Evolutionary conservation across 2,329 filamentous ascomycete species (phyloP), one percentile per base, ranked within the genome.

Genomic region (Penicillium sp.): DNA sequence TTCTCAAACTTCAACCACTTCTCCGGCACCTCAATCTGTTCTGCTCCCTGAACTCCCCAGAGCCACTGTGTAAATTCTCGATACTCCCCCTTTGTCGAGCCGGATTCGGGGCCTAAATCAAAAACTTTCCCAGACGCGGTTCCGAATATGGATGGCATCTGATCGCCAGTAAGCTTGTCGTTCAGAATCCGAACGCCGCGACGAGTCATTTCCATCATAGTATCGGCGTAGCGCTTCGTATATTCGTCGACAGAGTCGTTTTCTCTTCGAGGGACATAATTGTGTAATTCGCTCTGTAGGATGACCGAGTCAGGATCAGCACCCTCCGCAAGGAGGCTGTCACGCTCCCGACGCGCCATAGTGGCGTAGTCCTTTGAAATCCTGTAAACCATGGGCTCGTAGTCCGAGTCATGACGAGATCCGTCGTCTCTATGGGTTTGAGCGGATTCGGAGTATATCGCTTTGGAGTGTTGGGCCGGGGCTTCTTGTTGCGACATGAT

Each of bases 1-100:
- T 32, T 45, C 43, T 45, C 43, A 45, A 45, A 45, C 43, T 45
- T 45, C 27, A 32, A 32, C 27, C 27, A 45, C 43, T 45, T 45
- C 43, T 45, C 43, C 10, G 27, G 43, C 16, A 31, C 27, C 43
- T 45, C 27, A 45, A 18, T 45, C 43, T 45, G 16, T 32, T 18
- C 43, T 32, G 16, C 27, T 45, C n/a, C 43, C 43, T 27, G 29
- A 18, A 32, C 27, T 13, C 13, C 43, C n/a, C 9, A 45, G 43
- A 45, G n/a, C 43, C 27, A 45, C 43, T 45, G 27, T 6, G 24
- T 21, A 45, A 45, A 45, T 45, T 45, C 43, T 21, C 43, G 43
- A 44, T 31, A 44, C 43, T 44, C 43, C 24, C 27, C 43, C 32
- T 44, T 44, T 13, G 27, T 44, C 27, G 43, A 14, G 24, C 43